These are phyloP conservation scores for Saccharomycopsis oosterbeekiorum DNA, from an alignment of 805 yeast species.

Conservation along the genomic window DNA sequence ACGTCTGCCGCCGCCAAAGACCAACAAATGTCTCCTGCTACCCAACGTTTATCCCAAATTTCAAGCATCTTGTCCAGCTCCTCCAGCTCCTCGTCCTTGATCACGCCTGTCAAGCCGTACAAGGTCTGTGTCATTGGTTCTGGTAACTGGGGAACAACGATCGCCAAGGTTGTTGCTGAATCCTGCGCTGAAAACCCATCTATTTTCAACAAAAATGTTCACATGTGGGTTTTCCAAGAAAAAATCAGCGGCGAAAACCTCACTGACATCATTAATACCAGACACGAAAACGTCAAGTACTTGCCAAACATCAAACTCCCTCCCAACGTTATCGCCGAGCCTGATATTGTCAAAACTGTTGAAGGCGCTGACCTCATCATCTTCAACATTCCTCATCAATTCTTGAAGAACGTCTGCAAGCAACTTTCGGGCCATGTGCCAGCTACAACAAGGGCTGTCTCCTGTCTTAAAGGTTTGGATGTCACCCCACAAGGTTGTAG, in stretches of 20 bases:
- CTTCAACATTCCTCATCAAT: conserved; percentile 97
- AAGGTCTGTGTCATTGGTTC: conserved; percentile 80
- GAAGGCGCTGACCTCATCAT: conserved; percentile 76
- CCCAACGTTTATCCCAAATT: conserved; percentile 16
- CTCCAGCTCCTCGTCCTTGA: not conserved
- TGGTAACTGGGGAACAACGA: conserved; percentile 98
- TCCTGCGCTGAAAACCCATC: conserved; percentile 64
- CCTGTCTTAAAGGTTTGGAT: conserved; percentile 93
- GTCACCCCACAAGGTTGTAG: conserved; percentile 80
- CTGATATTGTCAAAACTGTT: conserved; percentile 69
- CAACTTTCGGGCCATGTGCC: conserved; percentile 71
- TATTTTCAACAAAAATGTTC: conserved; percentile 62
- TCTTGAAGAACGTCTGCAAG: conserved; percentile 63
- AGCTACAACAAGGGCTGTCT: conserved; percentile 72
- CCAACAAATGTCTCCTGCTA: conserved; percentile 5
- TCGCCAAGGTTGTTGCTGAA: conserved; percentile 91
- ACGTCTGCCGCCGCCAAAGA: not conserved
- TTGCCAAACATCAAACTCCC: conserved; percentile 86
- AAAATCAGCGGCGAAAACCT: conserved; percentile 63
- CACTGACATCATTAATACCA: conserved; percentile 81
- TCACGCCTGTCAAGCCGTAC: conserved; percentile 29
- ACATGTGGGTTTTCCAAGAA: conserved; percentile 98
- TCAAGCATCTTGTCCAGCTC: conserved; percentile 11
- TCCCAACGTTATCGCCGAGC: conserved; percentile 76
- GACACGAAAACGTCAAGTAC: conserved; percentile 91